Evolutionary conservation across 1,284 basidiomycete genomes (phyloP).

Genomic region (Moniliella sp.): DNA sequence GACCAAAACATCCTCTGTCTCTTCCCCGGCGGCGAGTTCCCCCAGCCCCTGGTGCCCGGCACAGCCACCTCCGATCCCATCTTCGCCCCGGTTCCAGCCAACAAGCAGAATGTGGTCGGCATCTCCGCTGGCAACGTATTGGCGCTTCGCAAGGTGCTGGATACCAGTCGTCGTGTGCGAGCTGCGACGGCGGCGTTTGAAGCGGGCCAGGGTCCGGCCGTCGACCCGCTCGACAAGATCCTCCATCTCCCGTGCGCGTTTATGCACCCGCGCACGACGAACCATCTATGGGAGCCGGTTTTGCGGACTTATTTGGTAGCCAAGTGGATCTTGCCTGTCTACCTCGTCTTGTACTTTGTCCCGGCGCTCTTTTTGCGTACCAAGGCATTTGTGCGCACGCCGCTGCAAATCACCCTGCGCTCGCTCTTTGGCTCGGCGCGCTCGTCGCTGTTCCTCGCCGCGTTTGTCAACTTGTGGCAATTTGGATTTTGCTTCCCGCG

Average conservation of each 20-base stretch:
- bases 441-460: conserved; percentile 72
- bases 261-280: conserved; percentile 57
- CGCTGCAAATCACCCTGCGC: conserved; percentile 27
- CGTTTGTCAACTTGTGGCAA: conserved; percentile 72
- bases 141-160: too few species aligned
- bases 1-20: conserved; percentile 2
- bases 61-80: too few species aligned
- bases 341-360: conserved; percentile 71
- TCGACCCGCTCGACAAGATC: too few species aligned
- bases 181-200: too few species aligned
- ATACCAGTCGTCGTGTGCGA: too few species aligned
- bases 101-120: too few species aligned
- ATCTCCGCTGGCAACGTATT: too few species aligned
- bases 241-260: conserved; percentile 24
- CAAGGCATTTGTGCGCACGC: conserved; percentile 19
- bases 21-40: conserved; percentile 19
- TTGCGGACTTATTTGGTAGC: conserved; percentile 61
- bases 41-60: conserved; percentile 18
- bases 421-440: conserved; percentile 54
- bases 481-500: conserved; percentile 57
- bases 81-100: too few species aligned
- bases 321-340: conserved; percentile 53
- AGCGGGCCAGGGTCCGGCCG: too few species aligned
- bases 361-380: conserved; percentile 39
- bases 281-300: conserved; percentile 48